phyloP scores from a whole-genome alignment of 1,284 basidiomycete species.

The Chalciporus sp. region DNA sequence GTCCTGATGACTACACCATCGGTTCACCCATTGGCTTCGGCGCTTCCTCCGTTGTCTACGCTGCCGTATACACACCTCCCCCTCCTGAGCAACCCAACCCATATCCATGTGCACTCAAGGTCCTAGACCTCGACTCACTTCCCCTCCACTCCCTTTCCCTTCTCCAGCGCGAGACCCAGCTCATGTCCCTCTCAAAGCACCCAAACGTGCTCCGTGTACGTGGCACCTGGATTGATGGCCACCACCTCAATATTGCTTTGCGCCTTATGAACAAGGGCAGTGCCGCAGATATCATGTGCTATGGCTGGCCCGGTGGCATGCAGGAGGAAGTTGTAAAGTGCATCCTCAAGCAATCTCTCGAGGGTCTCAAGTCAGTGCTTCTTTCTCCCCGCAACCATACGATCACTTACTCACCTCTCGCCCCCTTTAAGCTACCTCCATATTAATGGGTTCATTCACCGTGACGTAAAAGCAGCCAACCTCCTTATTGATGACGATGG shows the following conservation, averaged over 20 bases:
- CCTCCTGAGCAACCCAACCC: slow-evolving; percentile 35
- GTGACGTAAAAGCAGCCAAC: slow-evolving; percentile 90
- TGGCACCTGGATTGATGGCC: slow-evolving; percentile 84
- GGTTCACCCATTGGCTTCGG: slow-evolving; percentile 82
- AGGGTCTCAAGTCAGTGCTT: slow-evolving; percentile 74
- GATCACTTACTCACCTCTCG: slow-evolving; percentile 3
- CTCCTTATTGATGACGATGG: slow-evolving; percentile 86
- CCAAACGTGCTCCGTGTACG: slow-evolving; percentile 89
- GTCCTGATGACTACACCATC: slow-evolving; percentile 69
- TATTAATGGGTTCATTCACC: slow-evolving; percentile 86
- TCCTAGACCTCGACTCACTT: slow-evolving; percentile 83
- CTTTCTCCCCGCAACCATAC: neutral
- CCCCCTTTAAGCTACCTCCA: slow-evolving; percentile 69
- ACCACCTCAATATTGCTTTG: slow-evolving; percentile 84
- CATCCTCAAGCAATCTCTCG: slow-evolving; percentile 79
- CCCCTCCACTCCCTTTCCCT: slow-evolving; percentile 67
- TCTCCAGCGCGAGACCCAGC: slow-evolving; percentile 81
- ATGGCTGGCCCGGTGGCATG: slow-evolving; percentile 84
- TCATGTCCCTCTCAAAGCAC: slow-evolving; percentile 94
- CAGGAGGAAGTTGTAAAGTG: slow-evolving; percentile 85
- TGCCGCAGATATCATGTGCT: slow-evolving; percentile 84
- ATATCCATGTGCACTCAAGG: slow-evolving; percentile 80
- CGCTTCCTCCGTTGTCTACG: slow-evolving; percentile 84
- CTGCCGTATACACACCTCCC: slow-evolving; percentile 64
- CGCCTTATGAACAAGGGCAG: slow-evolving; percentile 90